A percentile compares a stretch with the other conserved stretches of the same genome.
Evolutionary conservation across 2,329 filamentous ascomycete species (phyloP).

Genomic region (Trichophyton rubrum): DNA sequence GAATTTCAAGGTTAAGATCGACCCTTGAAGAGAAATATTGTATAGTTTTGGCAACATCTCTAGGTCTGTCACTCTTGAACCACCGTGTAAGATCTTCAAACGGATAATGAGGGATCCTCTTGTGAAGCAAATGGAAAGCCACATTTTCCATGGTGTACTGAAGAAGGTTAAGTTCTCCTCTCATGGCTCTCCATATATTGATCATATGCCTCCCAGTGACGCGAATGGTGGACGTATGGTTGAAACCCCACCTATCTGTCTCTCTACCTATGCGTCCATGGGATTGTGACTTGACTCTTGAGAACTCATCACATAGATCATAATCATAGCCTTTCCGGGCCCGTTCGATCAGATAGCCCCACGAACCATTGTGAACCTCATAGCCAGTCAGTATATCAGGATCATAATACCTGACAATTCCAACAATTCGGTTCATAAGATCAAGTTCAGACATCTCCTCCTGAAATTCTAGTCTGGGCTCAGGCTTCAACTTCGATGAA

Average conservation of each 20-base stretch:
- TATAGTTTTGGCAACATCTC: conserved; percentile 61
- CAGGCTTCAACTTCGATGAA: conserved; percentile 47
- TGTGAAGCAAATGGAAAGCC: conserved; percentile 77
- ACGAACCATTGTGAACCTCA: conserved; percentile 84
- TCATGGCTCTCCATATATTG: conserved; percentile 95
- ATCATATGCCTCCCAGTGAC: conserved; percentile 94
- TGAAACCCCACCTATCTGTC: conserved; percentile 83
- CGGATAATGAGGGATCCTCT: conserved; percentile 75
- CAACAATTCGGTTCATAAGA: conserved; percentile 70
- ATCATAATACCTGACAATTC: conserved; percentile 71
- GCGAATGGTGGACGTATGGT: conserved; percentile 78
- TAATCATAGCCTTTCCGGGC: conserved; percentile 77
- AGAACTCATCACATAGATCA: conserved; percentile 82
- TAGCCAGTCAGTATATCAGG: conserved; percentile 91
- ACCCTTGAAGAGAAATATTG: conserved; percentile 66
- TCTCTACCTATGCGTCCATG: conserved; percentile 78
- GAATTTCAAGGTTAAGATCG: conserved; percentile 73
- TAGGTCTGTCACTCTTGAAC: conserved; percentile 57
- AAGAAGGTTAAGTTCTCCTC: conserved; percentile 75
- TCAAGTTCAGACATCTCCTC: conserved; percentile 72
- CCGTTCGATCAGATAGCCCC: conserved; percentile 91
- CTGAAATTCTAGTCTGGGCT: conserved; percentile 46
- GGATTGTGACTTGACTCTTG: conserved; percentile 71
- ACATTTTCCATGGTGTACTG: conserved; percentile 97
- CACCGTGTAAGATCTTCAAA: conserved; percentile 68